These are phyloP conservation scores for Hypoxylon sp. DNA, from an alignment of 2,329 filamentous ascomycete species.

Conservation along the genomic window DNA sequence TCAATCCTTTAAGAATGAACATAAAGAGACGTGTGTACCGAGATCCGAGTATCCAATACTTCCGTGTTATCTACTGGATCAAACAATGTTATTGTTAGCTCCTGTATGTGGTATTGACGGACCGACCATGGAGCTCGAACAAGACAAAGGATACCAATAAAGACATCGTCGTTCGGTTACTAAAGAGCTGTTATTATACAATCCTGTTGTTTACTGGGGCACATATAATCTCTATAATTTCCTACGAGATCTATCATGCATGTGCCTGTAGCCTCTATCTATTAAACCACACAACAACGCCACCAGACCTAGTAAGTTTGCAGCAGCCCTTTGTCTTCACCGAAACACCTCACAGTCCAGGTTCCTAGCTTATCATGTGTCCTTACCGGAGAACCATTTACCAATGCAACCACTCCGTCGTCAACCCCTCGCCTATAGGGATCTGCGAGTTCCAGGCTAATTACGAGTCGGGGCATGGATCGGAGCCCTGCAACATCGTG, in stretches of 20 bases:
- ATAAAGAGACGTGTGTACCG: neutral
- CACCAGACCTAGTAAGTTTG: constrained; percentile 4
- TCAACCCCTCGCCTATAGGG: constrained; percentile 26
- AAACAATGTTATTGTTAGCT: neutral
- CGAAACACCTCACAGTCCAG: neutral
- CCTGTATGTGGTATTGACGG: neutral
- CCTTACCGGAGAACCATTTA: constrained; percentile 48
- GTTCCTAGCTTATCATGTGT: constrained; percentile 47
- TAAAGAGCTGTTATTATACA: neutral
- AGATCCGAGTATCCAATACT: neutral
- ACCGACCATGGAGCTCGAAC: neutral
- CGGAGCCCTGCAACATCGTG: constrained; percentile 40
- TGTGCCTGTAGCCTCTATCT: neutral
- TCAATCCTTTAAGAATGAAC: neutral
- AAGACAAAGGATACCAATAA: neutral
- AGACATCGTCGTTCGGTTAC: neutral
- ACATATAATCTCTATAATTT: constrained; percentile 6
- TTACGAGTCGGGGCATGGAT: constrained; percentile 20
- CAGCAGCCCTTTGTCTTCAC: neutral
- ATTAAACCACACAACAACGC: neutral
- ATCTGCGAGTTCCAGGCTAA: constrained; percentile 42
- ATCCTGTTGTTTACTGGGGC: constrained; percentile 1
- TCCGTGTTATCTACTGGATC: neutral
- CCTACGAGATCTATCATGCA: neutral
- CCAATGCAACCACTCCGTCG: constrained; percentile 50